Evolutionary conservation across 2,329 filamentous ascomycete genomes (phyloP), one percentile per base, ranked within the genome.

Genomic region (Dactylellina leptospora): DNA sequence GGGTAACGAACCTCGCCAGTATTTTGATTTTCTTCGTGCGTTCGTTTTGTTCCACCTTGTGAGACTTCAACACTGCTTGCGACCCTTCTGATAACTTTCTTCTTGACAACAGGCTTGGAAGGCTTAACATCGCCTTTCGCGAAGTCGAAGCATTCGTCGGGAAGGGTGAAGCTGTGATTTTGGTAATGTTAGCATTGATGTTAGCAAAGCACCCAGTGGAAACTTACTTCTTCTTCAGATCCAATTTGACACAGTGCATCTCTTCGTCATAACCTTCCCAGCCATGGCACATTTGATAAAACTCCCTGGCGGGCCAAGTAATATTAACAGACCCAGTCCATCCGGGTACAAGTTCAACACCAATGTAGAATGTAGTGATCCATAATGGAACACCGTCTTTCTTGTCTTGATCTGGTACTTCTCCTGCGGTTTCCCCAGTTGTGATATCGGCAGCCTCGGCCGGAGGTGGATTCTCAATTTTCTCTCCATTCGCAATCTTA

Each of bases 281-380:
- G 38, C 84, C 84, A 36, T 84, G 88, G 80, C 93, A 96, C 56
- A 89, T 85, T n/a, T 85, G 84, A 82, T 92, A 96, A 83, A 97
- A 99, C 61, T 92, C 88, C 59, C 90, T 85, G 25, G 96, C 92
- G 76, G 95, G 89, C 76, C 86, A 89, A 18, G 93, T 84, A 42
- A 85, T 83, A 76, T 85, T 83, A 73, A 85, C 78, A 45, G 82
- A 82, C 66, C 82, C 82, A 22, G 54, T 63, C 59, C 47, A 64
- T 30, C 91, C 89, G 82, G 88, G 85, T 36, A 85, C 84, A 61
- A 97, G 81, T 76, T 93, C 90, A 50, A 97, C 84, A 33, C 95
- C 95, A 78, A 99, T 92, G 78, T 97, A 99, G 79, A 93, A 93
- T 0, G 93, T 97, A 22, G 92, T 92, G 0, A 93, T 97, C 79